Conservation (phyloP, 306 rosid genomes). For the Lathyrus tuberosus region DNA sequence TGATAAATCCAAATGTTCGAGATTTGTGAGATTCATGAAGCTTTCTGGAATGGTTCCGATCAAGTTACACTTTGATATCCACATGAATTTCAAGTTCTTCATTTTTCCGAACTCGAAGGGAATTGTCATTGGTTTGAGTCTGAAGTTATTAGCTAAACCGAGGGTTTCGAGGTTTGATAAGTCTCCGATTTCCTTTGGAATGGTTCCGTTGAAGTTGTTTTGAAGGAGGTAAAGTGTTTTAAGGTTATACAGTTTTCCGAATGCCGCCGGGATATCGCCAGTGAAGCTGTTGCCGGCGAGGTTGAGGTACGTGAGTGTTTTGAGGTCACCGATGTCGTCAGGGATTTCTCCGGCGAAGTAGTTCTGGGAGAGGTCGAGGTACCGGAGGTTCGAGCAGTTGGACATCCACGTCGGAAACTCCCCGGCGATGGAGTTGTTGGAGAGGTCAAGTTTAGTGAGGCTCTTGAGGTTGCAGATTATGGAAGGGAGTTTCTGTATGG, state of each 20-base stretch:
- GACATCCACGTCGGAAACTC: slow-evolving; percentile 62
- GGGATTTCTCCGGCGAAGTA: slow-evolving; percentile 63
- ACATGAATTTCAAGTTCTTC: slow-evolving; percentile 50
- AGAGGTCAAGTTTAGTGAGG: slow-evolving; percentile 55
- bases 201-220: slow-evolving; percentile 61
- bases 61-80: slow-evolving; percentile 53
- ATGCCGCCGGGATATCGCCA: slow-evolving; percentile 60
- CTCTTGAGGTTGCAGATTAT: slow-evolving; percentile 59
- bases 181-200: slow-evolving; percentile 67
- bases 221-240: slow-evolving; percentile 33
- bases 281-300: slow-evolving; percentile 69
- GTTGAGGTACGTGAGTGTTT: slow-evolving; percentile 47
- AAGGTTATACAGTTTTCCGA: slow-evolving; percentile 54
- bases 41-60: slow-evolving; percentile 62
- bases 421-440: slow-evolving; percentile 65
- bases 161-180: slow-evolving; percentile 61
- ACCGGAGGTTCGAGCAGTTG: slow-evolving; percentile 67
- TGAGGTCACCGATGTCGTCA: slow-evolving; percentile 51
- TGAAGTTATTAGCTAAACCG: slow-evolving; percentile 43
- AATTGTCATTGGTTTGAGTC: slow-evolving; percentile 43
- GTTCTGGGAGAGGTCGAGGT: slow-evolving; percentile 67
- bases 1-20: slow-evolving; percentile 59
- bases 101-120: slow-evolving; percentile 65
- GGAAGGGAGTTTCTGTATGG: slow-evolving; percentile 44
- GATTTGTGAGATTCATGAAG: slow-evolving; percentile 48